These are phyloP conservation scores for Trichophyton rubrum DNA, from an alignment of 2,329 filamentous ascomycete genomes.

Conservation along the genomic window DNA sequence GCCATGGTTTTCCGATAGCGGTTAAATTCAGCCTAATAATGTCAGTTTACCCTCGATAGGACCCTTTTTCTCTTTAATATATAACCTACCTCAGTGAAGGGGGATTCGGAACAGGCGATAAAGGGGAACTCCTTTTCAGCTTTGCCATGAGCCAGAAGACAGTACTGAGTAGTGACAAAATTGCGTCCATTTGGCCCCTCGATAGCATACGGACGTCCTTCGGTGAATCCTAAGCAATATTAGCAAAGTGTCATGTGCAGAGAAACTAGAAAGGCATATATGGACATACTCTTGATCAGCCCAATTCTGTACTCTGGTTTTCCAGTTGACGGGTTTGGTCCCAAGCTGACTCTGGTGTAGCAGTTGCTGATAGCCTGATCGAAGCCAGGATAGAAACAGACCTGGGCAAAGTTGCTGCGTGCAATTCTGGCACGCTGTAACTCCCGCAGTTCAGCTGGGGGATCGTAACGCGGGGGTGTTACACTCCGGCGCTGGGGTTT, in stretches of 20 bases:
- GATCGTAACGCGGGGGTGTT: slow-evolving; percentile 47
- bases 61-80: background rate
- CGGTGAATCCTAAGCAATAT: slow-evolving; percentile 51
- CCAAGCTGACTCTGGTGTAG: slow-evolving; percentile 74
- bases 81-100: slow-evolving; percentile 61
- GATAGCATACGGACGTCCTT: slow-evolving; percentile 73
- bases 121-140: slow-evolving; percentile 78
- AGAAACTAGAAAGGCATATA: background rate
- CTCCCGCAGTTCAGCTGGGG: slow-evolving; percentile 62
- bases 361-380: slow-evolving; percentile 69
- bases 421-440: slow-evolving; percentile 74
- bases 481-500: slow-evolving; percentile 36
- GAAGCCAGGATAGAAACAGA: slow-evolving; percentile 89
- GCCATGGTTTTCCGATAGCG: slow-evolving; percentile 65
- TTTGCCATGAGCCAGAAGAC: slow-evolving; percentile 69
- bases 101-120: slow-evolving; percentile 73
- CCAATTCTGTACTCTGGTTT: slow-evolving; percentile 77
- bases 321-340: slow-evolving; percentile 58
- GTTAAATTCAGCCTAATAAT: slow-evolving; percentile 56
- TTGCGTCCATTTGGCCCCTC: slow-evolving; percentile 58
- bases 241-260: slow-evolving; percentile 6
- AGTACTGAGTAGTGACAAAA: slow-evolving; percentile 77
- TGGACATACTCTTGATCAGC: slow-evolving; percentile 62
- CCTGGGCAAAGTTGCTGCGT: slow-evolving; percentile 71
- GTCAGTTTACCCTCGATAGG: background rate